phyloP scores from a whole-genome alignment of 305 asterid genomes.

The Andrographis paniculata region DNA sequence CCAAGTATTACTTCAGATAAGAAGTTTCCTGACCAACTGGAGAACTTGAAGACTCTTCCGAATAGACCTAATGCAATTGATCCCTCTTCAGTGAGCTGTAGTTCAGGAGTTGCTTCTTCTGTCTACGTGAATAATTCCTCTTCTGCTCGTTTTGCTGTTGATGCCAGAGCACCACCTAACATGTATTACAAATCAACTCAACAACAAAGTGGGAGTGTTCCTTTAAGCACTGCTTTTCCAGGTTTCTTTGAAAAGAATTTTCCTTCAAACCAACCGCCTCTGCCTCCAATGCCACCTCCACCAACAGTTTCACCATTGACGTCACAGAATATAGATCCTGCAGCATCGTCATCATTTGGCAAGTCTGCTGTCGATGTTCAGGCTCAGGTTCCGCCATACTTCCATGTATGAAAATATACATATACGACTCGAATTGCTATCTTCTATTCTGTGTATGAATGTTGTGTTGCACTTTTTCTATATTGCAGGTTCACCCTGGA shows the following conservation, averaged over 20 bases:
- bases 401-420: conserved; percentile 33
- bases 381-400: conserved; percentile 44
- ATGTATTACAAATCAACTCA: conserved; percentile 34
- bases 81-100: conserved; percentile 33
- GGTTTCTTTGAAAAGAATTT: conserved; percentile 62
- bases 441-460: conserved; percentile 12
- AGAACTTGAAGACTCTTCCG: conserved; percentile 38
- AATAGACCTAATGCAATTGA: conserved; percentile 28
- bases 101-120: conserved; percentile 34
- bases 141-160: conserved; percentile 34
- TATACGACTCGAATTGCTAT: conserved; percentile 4
- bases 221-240: conserved; percentile 37
- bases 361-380: conserved; percentile 40
- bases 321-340: conserved; percentile 46
- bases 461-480: conserved; percentile 14
- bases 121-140: conserved; percentile 35
- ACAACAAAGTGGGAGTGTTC: conserved; percentile 34
- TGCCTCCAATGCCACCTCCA: conserved; percentile 79
- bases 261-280: conserved; percentile 59
- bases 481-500: conserved; percentile 63
- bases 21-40: conserved; percentile 49
- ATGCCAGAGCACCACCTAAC: conserved; percentile 48
- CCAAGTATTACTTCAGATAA: conserved; percentile 77
- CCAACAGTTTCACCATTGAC: conserved; percentile 35
- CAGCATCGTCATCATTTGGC: conserved; percentile 30